Conservation (phyloP, 129 eudicot species). For the Flaveria trinervia region DNA sequence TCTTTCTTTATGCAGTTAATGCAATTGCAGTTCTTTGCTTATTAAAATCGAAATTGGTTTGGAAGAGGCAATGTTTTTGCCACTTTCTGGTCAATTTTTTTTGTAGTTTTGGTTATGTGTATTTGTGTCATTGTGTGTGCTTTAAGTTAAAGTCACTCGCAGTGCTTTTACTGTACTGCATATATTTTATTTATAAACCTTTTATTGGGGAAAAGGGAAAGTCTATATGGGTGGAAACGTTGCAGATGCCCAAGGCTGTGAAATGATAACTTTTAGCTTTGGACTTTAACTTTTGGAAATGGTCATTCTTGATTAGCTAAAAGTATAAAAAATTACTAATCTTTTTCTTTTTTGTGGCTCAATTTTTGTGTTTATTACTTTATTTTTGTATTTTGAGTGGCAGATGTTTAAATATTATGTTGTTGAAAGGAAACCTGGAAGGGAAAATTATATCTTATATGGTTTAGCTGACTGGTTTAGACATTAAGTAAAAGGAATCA, state of each 20-base stretch:
- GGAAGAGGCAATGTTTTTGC: not conserved
- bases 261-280: constrained; percentile 1
- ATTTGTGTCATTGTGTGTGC: not conserved
- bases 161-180: not conserved
- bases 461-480: not conserved
- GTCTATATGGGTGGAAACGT: not conserved
- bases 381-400: not conserved
- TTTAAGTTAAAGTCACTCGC: constrained; percentile 11
- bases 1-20: not conserved
- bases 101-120: not conserved
- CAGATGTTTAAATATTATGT: not conserved
- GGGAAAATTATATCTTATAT: not conserved
- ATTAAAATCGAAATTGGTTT: not conserved
- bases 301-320: not conserved
- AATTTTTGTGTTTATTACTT: not conserved
- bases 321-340: not conserved
- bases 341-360: not conserved
- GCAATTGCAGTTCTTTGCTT: not conserved
- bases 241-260: not conserved
- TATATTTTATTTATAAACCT: not conserved
- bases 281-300: constrained; percentile 11
- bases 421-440: constrained; percentile 8
- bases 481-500: constrained; percentile 8
- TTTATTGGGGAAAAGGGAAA: constrained; percentile 16
- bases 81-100: not conserved